Evolutionary conservation across 2,329 filamentous ascomycete genomes (phyloP), one percentile per base, ranked within the genome.

Genomic region (Dothiorella sarmentorum): DNA sequence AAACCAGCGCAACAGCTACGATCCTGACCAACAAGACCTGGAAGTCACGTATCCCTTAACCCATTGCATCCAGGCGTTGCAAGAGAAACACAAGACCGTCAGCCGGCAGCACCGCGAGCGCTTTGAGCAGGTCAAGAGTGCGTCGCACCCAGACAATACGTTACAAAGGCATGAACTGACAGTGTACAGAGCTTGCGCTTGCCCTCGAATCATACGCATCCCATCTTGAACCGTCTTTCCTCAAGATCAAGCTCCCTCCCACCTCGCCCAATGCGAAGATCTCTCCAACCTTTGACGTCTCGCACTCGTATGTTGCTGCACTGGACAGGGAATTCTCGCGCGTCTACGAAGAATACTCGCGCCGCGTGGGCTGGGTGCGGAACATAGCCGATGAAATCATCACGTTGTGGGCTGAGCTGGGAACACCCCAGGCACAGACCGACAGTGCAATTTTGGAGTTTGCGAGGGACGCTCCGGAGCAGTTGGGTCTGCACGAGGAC

Each of bases 181-280:
- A 31, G 15, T 27, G 26, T 44, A 6, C 52, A 95, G 91, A 97
- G 80, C 88, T 99, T 63, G 91, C 91, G 22, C 86, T 95, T 74
- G 93, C 93, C 3, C 86, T 99, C 52, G 88, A 96, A 71, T 97
- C 93, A 4, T 99, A 97, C 73, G 96, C 94, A 1, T 96, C 90
- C 9, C 94, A 97, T 71, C 88, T 99, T 45, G 94, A 99, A 72
- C 79, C 90, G 10, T 88, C 88, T 2, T 97, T 97, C 71, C 84
- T 97, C 64, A 85, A 87, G 69, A 86, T 97, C 68, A 83, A 87
- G 38, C 83, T 99, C 6, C 94, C 94, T 1, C 93, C 93, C 0
- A 91, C 88, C 3, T 85, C 84, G 1, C 85, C 88, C 4, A 88
- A 90, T 64, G 85, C 90, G 44, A 86, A 86, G 11, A 81, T 96